These are phyloP conservation scores for Rhizophora apiculata DNA, from an alignment of 345 rosid genomes.

Conservation along the genomic window DNA sequence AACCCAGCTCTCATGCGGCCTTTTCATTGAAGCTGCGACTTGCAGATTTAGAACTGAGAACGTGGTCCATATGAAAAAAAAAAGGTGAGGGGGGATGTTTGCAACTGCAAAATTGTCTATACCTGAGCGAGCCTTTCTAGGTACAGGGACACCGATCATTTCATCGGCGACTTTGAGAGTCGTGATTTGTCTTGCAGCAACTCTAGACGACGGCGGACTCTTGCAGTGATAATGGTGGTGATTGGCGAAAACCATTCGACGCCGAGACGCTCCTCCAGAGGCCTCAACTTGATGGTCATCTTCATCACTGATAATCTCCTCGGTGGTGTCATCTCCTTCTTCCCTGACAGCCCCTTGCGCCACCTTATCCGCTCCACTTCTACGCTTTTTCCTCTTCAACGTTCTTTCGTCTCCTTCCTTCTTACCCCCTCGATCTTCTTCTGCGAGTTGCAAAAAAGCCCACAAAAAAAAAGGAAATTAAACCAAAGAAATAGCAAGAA, in stretches of 20 bases:
- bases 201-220: constrained; percentile 8
- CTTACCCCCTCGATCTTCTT: constrained; percentile 32
- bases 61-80: not conserved
- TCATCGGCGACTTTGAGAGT: constrained; percentile 35
- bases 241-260: not conserved
- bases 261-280: no score
- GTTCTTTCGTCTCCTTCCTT: constrained; percentile 28
- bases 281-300: constrained; percentile 12
- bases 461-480: not conserved
- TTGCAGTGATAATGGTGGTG: not conserved
- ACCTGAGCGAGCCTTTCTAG: constrained; percentile 72
- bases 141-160: constrained; percentile 52
- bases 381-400: constrained; percentile 41
- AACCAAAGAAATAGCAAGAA: no score
- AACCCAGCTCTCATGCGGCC: constrained; percentile 49
- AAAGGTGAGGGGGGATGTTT: not conserved
- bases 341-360: constrained; percentile 25
- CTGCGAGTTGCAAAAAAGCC: constrained; percentile 17
- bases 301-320: constrained; percentile 40
- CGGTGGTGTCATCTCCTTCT: constrained; percentile 38
- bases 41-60: no score
- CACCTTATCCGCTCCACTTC: constrained; percentile 10
- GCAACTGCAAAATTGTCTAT: not conserved
- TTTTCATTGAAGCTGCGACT: constrained; percentile 45
- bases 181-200: constrained; percentile 4